phyloP scores from a whole-genome alignment of 345 rosid species.

The Abelmoschus esculentus region DNA sequence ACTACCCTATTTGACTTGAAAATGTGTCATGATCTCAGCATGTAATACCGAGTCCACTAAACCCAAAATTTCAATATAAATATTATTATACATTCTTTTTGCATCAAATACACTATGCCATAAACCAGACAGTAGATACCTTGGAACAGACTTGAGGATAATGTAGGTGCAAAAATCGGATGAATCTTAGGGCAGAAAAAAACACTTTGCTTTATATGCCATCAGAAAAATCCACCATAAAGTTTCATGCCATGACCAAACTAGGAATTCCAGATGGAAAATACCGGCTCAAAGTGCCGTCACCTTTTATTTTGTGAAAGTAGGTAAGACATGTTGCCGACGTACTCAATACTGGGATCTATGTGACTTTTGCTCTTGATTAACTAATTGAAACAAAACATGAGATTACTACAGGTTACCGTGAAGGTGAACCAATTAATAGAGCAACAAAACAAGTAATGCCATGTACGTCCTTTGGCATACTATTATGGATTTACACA shows the following conservation, averaged over 20 bases:
- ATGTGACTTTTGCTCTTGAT: slow-evolving; percentile 32
- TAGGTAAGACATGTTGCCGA: slow-evolving; percentile 8
- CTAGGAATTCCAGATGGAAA: slow-evolving; percentile 5
- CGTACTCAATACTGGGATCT: slow-evolving; percentile 34
- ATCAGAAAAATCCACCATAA: slow-evolving; percentile 20
- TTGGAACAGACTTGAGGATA: slow-evolving; percentile 7
- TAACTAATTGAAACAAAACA: slow-evolving; percentile 40
- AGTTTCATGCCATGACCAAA: slow-evolving; percentile 7
- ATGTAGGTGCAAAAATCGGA: slow-evolving; percentile 14
- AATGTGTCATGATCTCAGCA: neutral
- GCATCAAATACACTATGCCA: slow-evolving; percentile 7
- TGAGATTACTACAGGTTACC: slow-evolving; percentile 15
- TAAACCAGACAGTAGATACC: slow-evolving; percentile 25
- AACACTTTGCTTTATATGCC: slow-evolving; percentile 15
- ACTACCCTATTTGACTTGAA: neutral
- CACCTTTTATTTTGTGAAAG: slow-evolving; percentile 1
- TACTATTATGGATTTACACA: neutral
- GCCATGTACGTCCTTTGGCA: neutral
- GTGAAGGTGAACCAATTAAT: slow-evolving; percentile 3
- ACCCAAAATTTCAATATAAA: neutral
- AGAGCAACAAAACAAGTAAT: neutral
- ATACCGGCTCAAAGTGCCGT: slow-evolving; percentile 1
- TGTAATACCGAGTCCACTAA: neutral
- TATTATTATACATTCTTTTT: neutral
- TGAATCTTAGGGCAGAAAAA: slow-evolving; percentile 17